phyloP scores from a whole-genome alignment of 192 early-diverging fungal species.

The Pecoramyces ruminantium region DNA sequence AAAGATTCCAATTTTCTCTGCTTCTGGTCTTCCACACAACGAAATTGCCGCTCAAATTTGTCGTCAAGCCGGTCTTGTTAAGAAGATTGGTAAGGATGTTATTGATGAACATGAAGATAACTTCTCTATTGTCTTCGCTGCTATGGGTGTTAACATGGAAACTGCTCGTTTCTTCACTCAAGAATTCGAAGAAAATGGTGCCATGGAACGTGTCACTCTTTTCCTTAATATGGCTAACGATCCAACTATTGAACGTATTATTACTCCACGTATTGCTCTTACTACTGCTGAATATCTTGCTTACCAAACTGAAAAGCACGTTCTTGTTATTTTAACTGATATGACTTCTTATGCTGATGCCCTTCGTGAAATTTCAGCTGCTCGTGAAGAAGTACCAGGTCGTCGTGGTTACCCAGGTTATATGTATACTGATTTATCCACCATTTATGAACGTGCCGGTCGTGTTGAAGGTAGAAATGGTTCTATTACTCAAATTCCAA shows the following conservation, averaged over 20 bases:
- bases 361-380: slow-evolving; percentile 96
- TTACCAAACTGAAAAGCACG: slow-evolving; percentile 98
- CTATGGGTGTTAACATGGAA: slow-evolving; percentile 99
- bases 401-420: slow-evolving; percentile 99
- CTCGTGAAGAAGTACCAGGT: slow-evolving; percentile 98
- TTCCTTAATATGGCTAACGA: slow-evolving; percentile 99
- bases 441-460: slow-evolving; percentile 97
- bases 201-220: slow-evolving; percentile 91
- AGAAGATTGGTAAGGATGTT: slow-evolving; percentile 79
- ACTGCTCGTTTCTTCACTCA: slow-evolving; percentile 99
- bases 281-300: slow-evolving; percentile 99
- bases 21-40: slow-evolving; percentile 94
- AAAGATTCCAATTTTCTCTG: slow-evolving; percentile 99
- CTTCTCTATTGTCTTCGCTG: slow-evolving; percentile 97
- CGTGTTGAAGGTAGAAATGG: slow-evolving; percentile 94
- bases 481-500: slow-evolving; percentile 98
- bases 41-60: slow-evolving; percentile 98
- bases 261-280: slow-evolving; percentile 93
- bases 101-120: slow-evolving; percentile 95
- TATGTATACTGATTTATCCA: slow-evolving; percentile 99
- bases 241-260: slow-evolving; percentile 99
- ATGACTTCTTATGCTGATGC: slow-evolving; percentile 99
- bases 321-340: slow-evolving; percentile 94
- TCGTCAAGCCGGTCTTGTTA: slow-evolving; percentile 92
- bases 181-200: slow-evolving; percentile 99